These are phyloP conservation scores for Tetrapisispora phaffii DNA, from an alignment of 805 yeast species.

Conservation along the genomic window DNA sequence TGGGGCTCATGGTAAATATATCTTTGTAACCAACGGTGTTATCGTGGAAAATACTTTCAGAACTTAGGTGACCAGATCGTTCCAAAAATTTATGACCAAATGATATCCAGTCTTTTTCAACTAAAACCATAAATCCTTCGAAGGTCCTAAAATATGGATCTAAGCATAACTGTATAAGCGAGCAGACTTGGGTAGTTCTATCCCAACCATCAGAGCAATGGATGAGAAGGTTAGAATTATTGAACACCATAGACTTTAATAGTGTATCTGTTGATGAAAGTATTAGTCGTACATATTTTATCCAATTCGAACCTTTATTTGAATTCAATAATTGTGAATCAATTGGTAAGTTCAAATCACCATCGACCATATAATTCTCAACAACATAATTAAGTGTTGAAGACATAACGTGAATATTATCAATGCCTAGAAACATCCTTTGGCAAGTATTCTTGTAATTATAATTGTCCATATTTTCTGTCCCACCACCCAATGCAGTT, in stretches of 20 bases:
- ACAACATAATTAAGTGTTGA: constrained; percentile 62
- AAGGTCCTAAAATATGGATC: constrained; percentile 86
- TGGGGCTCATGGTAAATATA: not conserved
- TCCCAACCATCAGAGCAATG: constrained; percentile 99
- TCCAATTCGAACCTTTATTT: constrained; percentile 55
- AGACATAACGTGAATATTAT: constrained; percentile 91
- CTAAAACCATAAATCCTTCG: constrained; percentile 73
- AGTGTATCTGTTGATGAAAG: constrained; percentile 69
- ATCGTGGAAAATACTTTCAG: constrained; percentile 41
- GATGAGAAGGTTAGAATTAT: constrained; percentile 70
- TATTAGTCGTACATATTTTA: constrained; percentile 56
- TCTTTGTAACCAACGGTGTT: constrained; percentile 12
- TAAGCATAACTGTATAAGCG: constrained; percentile 73
- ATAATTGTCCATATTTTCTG: constrained; percentile 86
- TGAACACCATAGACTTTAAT: constrained; percentile 70
- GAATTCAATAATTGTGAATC: constrained; percentile 49
- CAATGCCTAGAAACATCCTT: constrained; percentile 79
- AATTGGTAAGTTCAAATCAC: constrained; percentile 48
- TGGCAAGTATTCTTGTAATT: constrained; percentile 42
- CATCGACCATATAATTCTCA: constrained; percentile 48
- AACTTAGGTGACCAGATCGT: constrained; percentile 65
- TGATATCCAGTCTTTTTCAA: constrained; percentile 93
- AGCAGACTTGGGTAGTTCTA: constrained; percentile 80
- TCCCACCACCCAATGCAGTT: constrained; percentile 95
- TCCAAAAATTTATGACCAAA: constrained; percentile 89